Evolutionary conservation across 2,329 filamentous ascomycete species (phyloP).

Genomic region (Alternaria novae-zelandiae): DNA sequence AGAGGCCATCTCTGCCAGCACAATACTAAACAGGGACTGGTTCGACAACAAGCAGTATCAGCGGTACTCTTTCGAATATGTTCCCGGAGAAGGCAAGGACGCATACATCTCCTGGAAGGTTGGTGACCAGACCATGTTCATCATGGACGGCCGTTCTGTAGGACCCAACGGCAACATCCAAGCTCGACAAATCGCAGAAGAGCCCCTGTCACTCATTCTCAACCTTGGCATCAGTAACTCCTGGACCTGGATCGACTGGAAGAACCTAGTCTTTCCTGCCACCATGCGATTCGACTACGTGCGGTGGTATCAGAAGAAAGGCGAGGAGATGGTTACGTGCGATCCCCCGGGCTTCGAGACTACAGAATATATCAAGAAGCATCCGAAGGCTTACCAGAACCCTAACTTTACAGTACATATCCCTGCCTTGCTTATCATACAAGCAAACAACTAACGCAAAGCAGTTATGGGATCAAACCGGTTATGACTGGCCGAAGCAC

Average conservation of each 20-base stretch:
- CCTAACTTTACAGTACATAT: constrained; percentile 58
- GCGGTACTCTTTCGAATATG: constrained; percentile 63
- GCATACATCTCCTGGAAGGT: constrained; percentile 61
- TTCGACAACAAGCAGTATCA: constrained; percentile 62
- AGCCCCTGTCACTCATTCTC: constrained; percentile 62
- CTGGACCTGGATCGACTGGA: constrained; percentile 58
- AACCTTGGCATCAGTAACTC: constrained; percentile 60
- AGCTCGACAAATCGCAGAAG: constrained; percentile 57
- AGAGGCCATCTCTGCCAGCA: constrained; percentile 63
- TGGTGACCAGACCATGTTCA: constrained; percentile 58
- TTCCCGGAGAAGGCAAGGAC: constrained; percentile 55
- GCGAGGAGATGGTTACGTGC: constrained; percentile 58
- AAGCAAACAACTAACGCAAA: constrained; percentile 2
- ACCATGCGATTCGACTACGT: constrained; percentile 63
- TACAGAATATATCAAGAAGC: constrained; percentile 58
- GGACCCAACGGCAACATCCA: constrained; percentile 62
- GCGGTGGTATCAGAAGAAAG: constrained; percentile 60
- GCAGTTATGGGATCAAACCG: constrained; percentile 43
- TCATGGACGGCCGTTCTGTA: constrained; percentile 59
- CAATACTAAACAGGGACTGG: constrained; percentile 62
- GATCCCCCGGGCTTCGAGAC: constrained; percentile 62
- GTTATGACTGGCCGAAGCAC: constrained; percentile 52
- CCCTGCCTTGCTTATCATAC: background rate
- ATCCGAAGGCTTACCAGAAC: constrained; percentile 57
- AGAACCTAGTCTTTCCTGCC: constrained; percentile 56